Conservation (phyloP, 345 rosid genomes). For the Hypericum perforatum region DNA sequence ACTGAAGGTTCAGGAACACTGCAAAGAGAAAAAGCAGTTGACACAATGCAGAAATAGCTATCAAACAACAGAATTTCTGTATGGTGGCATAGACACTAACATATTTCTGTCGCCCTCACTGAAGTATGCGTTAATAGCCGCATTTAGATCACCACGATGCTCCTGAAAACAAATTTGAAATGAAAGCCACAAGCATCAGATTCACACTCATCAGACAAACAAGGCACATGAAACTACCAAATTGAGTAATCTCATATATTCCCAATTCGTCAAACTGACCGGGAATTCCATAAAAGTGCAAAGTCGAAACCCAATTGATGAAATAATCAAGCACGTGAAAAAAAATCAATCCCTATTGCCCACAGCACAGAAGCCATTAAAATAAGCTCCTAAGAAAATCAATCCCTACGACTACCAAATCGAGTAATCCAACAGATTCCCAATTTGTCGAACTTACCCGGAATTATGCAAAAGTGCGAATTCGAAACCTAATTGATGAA, state of each 20-base stretch:
- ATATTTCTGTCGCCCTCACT: conserved; percentile 64
- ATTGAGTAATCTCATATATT: neutral
- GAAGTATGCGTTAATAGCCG: conserved; percentile 87
- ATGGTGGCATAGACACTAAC: conserved; percentile 20
- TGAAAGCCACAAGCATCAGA: conserved; percentile 10
- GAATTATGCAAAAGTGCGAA: no score
- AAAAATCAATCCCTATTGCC: no score
- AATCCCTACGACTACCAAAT: no score
- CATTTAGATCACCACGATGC: conserved; percentile 84
- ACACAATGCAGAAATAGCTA: conserved; percentile 3
- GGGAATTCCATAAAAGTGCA: no score
- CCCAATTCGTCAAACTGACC: neutral
- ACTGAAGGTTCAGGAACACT: conserved; percentile 30
- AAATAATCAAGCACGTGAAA: no score
- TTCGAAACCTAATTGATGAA: no score
- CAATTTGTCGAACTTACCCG: no score
- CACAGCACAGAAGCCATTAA: no score
- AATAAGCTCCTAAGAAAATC: no score
- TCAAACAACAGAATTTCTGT: neutral
- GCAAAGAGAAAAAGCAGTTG: conserved; percentile 4
- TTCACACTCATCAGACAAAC: neutral
- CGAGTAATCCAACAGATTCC: no score
- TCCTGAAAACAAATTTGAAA: conserved; percentile 40
- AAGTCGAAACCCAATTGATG: no score
- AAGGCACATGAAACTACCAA: neutral